phyloP scores from a whole-genome alignment of 1,139 yeast species.

The Geotrichum reessii region DNA sequence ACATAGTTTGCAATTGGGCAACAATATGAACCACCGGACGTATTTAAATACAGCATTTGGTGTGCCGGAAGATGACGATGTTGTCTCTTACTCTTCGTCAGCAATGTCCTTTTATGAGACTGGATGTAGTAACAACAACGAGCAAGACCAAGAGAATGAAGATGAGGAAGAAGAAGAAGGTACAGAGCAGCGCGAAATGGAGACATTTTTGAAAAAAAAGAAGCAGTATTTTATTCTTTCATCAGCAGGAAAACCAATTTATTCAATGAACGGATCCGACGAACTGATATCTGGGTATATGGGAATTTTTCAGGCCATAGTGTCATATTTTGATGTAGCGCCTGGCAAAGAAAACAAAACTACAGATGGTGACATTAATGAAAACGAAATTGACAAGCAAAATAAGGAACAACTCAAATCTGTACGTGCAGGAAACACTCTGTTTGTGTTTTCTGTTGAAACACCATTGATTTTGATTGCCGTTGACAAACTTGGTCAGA shows the following conservation, averaged over 20 bases:
- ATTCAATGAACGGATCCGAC: constrained; percentile 72
- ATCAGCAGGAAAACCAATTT: constrained; percentile 89
- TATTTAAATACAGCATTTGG: background rate
- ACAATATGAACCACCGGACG: background rate
- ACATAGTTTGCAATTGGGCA: background rate
- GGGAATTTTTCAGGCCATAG: constrained; percentile 57
- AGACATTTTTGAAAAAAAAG: constrained; percentile 42
- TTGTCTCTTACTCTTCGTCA: constrained; percentile 6
- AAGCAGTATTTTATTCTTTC: constrained; percentile 83
- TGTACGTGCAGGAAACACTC: constrained; percentile 38
- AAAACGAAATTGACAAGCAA: background rate
- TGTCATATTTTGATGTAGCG: constrained; percentile 51
- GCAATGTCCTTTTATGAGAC: constrained; percentile 7
- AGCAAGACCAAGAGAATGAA: constrained; percentile 11
- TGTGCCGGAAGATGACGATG: constrained; percentile 5
- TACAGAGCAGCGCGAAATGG: constrained; percentile 24
- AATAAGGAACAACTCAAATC: constrained; percentile 24
- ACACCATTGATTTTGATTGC: constrained; percentile 74
- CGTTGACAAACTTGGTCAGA: constrained; percentile 52
- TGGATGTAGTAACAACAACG: background rate
- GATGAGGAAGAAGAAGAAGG: constrained; percentile 19
- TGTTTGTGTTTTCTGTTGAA: constrained; percentile 57
- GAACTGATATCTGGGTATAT: constrained; percentile 65
- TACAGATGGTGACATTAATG: constrained; percentile 3
- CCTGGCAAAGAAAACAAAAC: constrained; percentile 3